Conservation (phyloP, 345 rosid species). For the Populus davidiana region DNA sequence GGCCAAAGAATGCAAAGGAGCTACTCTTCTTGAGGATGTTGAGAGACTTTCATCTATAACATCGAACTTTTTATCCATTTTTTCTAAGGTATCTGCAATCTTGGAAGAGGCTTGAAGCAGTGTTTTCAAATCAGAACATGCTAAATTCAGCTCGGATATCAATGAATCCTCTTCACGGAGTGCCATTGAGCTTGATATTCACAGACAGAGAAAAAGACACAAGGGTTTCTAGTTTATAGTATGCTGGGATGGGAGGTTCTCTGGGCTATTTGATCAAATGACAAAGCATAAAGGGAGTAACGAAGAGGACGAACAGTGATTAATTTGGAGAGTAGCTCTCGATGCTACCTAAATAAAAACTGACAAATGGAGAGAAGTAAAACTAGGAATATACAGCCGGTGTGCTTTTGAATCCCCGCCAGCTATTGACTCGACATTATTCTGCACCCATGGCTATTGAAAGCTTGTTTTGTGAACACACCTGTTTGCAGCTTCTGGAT, state of each 20-base stretch:
- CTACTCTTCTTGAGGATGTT: conserved; percentile 41
- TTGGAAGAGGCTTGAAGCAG: conserved; percentile 34
- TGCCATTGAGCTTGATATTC: conserved; percentile 20
- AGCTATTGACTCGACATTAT: background rate
- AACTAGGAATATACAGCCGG: conserved; percentile 8
- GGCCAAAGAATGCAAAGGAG: conserved; percentile 53
- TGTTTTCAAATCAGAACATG: conserved; percentile 42
- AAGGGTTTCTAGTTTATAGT: background rate
- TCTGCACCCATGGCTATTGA: no score
- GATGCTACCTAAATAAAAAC: conserved; percentile 34
- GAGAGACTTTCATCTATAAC: conserved; percentile 36
- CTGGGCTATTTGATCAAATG: background rate
- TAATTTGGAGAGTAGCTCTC: conserved; percentile 19
- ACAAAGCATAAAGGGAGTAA: conserved; percentile 2
- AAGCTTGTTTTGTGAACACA: no score
- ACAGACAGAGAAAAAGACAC: background rate
- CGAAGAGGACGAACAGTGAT: conserved; percentile 10
- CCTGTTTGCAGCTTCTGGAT: no score
- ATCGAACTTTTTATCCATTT: conserved; percentile 41
- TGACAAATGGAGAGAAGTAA: conserved; percentile 27
- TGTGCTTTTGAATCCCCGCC: background rate
- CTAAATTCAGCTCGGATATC: conserved; percentile 35
- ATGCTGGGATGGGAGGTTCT: background rate
- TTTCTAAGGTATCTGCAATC: conserved; percentile 32
- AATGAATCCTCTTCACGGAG: conserved; percentile 28